Evolutionary conservation across 257 asterid species (phyloP), one percentile per base, ranked within the genome.

Genomic region (Echium plantagineum): DNA sequence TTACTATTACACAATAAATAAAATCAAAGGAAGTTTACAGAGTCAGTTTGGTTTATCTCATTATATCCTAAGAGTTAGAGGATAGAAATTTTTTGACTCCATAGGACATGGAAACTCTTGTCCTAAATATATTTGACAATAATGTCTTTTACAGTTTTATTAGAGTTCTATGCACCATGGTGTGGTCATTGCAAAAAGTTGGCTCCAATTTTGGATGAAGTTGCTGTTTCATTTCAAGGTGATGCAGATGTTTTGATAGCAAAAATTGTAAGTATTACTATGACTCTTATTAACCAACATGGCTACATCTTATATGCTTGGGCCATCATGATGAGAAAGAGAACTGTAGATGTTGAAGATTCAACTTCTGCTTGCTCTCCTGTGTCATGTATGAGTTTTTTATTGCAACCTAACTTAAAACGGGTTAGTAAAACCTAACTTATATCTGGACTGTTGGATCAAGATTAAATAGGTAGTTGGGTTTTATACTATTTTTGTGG

Each of bases 141-240:
- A 55, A 59, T 58, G 55, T 20, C 5, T 59, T 21, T 53, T 68
- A 66, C 90, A 87, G 96, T 87, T 62, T 72, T 90, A 6, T 49
- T 90, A 62, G 96, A 87, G 78, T 79, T 90, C 63, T 87, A 90
- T 51, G 98, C 98, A 67, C 98, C 96, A 17, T 90, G 96, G 96
- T 90, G 98, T 65, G 91, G 90, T 53, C 96, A 87, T 85, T 85
- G 98, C 85, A 83, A 87, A 68, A 78, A 81, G 77, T 73, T 90
- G 82, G 94, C 95, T 55, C 98, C 98, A 9, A 82, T 85, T 60
- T 77, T 90, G 82, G 95, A 87, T 72, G 98, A 90, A 80, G 87
- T 87, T 69, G 98, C 98, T 62, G 77, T 66, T 59, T 72, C 89
- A 38, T 82, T 85, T 56, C 74, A 76, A 77, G 75, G 69, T 21